Evolutionary conservation across 225 moss, liverwort and hornwort genomes (phyloP).

Genomic region (Straminergon stramineum): DNA sequence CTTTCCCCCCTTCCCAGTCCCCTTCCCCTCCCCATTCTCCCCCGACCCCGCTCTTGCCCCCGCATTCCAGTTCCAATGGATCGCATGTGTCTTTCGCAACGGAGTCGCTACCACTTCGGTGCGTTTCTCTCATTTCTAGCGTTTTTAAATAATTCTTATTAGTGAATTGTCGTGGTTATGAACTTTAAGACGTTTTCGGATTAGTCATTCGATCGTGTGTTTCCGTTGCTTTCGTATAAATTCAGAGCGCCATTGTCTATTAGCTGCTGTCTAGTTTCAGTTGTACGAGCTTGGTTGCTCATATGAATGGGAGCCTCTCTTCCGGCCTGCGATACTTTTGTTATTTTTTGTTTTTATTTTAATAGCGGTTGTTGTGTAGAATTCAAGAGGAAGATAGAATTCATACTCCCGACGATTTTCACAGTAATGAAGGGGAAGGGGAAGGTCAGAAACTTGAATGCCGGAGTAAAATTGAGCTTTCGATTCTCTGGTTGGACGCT

Average conservation of each 20-base stretch:
- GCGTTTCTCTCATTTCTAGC: neutral
- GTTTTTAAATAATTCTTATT: neutral
- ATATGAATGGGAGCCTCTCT: neutral
- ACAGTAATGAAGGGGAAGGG: neutral
- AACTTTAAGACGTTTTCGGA: neutral
- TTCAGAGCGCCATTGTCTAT: neutral
- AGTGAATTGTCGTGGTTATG: neutral
- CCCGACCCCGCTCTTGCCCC: neutral
- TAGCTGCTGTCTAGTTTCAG: neutral
- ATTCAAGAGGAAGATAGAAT: neutral
- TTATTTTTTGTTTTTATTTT: neutral
- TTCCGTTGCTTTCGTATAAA: neutral
- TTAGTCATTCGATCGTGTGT: neutral
- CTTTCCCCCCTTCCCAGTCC: neutral
- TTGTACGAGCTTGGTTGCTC: neutral
- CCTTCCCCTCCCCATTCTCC: neutral
- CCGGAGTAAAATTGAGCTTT: slow-evolving; percentile 7
- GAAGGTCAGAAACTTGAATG: neutral
- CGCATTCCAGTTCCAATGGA: slow-evolving; percentile 7
- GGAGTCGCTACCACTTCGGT: slow-evolving; percentile 6
- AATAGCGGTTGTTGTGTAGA: slow-evolving; percentile 8
- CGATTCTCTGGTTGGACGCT: slow-evolving; percentile 55
- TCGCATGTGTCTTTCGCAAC: neutral
- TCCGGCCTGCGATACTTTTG: neutral
- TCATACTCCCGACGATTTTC: neutral